phyloP scores from a whole-genome alignment of 2,329 filamentous ascomycete genomes.

The Alternaria triticina region DNA sequence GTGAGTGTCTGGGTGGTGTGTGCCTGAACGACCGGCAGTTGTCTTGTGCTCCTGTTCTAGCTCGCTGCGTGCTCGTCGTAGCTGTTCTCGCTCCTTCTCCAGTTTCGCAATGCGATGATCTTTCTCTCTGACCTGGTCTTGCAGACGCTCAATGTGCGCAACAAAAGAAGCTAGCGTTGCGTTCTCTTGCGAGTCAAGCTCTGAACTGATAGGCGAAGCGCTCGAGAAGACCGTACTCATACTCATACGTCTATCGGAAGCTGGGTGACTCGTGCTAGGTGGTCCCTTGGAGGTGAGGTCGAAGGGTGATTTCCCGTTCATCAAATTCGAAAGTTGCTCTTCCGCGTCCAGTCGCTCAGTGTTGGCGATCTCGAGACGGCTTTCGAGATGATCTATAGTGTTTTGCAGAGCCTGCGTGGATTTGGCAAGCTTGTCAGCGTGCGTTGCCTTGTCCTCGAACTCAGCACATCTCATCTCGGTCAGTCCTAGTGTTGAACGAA shows the following conservation, averaged over 20 bases:
- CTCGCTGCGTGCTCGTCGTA: constrained; percentile 25
- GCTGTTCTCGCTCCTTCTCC: constrained; percentile 24
- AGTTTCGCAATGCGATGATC: constrained; percentile 32
- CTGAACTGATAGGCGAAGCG: constrained; percentile 20
- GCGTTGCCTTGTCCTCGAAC: constrained; percentile 35
- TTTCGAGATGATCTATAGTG: constrained; percentile 48
- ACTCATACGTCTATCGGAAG: constrained; percentile 27
- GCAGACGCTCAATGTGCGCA: constrained; percentile 40
- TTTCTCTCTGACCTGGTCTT: constrained; percentile 42
- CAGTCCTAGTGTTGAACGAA: constrained; percentile 39
- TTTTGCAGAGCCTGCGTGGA: constrained; percentile 43
- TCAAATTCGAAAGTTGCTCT: constrained; percentile 43
- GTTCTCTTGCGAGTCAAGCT: constrained; percentile 26
- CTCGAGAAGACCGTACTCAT: constrained; percentile 41
- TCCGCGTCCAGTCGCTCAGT: constrained; percentile 51
- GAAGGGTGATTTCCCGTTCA: constrained; percentile 35
- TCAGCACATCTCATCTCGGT: constrained; percentile 41
- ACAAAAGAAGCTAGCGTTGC: constrained; percentile 33
- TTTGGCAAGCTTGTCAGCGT: constrained; percentile 35
- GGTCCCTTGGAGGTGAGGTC: constrained; percentile 21
- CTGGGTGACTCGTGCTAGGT: not conserved
- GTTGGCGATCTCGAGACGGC: constrained; percentile 50
- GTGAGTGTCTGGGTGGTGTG: constrained; percentile 37
- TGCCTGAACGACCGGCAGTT: constrained; percentile 33
- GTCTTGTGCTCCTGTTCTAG: constrained; percentile 32